These are phyloP conservation scores for Mycena leptocephala DNA, from an alignment of 768 basidiomycete genomes.

Conservation along the genomic window DNA sequence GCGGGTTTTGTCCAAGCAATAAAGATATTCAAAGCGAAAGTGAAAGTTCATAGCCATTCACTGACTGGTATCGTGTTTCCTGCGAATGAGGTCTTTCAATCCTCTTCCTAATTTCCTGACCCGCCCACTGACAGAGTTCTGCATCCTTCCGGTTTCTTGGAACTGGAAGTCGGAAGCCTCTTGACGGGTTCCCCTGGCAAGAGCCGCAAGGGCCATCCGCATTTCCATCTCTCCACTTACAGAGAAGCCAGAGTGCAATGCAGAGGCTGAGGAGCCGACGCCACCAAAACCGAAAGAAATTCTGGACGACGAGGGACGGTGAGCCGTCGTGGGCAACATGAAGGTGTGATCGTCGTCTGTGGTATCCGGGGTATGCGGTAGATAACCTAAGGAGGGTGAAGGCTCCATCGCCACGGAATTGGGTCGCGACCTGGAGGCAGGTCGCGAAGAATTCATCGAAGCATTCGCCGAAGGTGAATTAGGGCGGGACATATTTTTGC, in stretches of 20 bases:
- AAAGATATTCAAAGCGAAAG: slow-evolving; percentile 1
- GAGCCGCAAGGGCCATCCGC: slow-evolving; percentile 67
- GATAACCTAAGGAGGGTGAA: slow-evolving; percentile 34
- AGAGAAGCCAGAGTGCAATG: slow-evolving; percentile 60
- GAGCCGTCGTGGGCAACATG: slow-evolving; percentile 35
- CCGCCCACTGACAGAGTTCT: slow-evolving; percentile 30
- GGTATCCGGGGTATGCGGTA: slow-evolving; percentile 47
- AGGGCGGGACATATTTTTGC: slow-evolving; percentile 60
- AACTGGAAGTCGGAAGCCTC: slow-evolving; percentile 34
- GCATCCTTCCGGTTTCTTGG: slow-evolving; percentile 35
- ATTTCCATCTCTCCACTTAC: slow-evolving; percentile 75
- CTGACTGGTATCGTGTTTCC: slow-evolving; percentile 17
- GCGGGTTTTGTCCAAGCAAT: background rate
- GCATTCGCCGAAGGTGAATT: slow-evolving; percentile 47
- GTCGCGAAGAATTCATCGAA: slow-evolving; percentile 2
- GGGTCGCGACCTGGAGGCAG: slow-evolving; percentile 1
- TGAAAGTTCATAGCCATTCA: slow-evolving; percentile 9
- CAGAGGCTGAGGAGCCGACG: slow-evolving; percentile 38
- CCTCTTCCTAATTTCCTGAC: slow-evolving; percentile 51
- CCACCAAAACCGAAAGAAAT: slow-evolving; percentile 49
- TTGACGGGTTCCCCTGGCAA: slow-evolving; percentile 41
- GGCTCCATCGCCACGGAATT: slow-evolving; percentile 2
- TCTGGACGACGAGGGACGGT: slow-evolving; percentile 31
- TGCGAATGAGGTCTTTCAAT: slow-evolving; percentile 51
- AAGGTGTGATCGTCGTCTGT: slow-evolving; percentile 46